Evolutionary conservation across 73 alveolate genomes (phyloP), one percentile per base, ranked within the genome.

Genomic region (Tetrahymena malaccensis): DNA sequence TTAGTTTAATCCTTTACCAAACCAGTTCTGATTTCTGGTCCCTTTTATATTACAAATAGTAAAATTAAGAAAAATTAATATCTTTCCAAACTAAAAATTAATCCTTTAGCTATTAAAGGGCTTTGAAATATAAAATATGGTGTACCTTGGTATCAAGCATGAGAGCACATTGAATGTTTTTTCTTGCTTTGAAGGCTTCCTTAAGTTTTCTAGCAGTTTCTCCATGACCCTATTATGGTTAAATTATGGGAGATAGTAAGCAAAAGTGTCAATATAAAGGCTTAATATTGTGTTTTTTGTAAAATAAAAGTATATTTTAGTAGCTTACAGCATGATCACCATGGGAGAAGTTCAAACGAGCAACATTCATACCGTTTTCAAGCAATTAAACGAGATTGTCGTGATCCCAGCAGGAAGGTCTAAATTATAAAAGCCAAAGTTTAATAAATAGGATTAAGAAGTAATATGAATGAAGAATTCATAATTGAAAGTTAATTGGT

Each of bases 11-110:
- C 99, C 93, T 96, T 95, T 35, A 98, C 96, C 94, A 96, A 85
- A 43, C 99, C 99, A 8, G 99, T 98, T 94, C 99, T 93, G 96
- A 98, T 97, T 96, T 98, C 99, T 2, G 99, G 99, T 37, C 99
- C 99, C 97, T 70, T 70, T 70, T 70, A 22, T 21, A 70, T 70
- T 27, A 70, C 19, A 22, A 70, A 70, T 27, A 31, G 37, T 70
- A n/a, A 6, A 70, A 27, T 70, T 70, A 8, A 31, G 31, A 12
- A 70, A 13, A 70, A 27, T 40, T 50, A 10, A 15, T 13, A 50
- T 1, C 83, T 50, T 50, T 50, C 16, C 31, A 50, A 50, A n/a
- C n/a, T n/a, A n/a, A 50, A 50, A 3, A 2, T 21, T 10, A 50
- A 50, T 50, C 2, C 10, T 50, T 11, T 0, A 15, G 83, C 27